A percentile compares a stretch with the other conserved stretches of the same genome.
These are phyloP conservation scores for Fusarium burgessii DNA, from an alignment of 2,329 filamentous ascomycete genomes.

Conservation along the genomic window DNA sequence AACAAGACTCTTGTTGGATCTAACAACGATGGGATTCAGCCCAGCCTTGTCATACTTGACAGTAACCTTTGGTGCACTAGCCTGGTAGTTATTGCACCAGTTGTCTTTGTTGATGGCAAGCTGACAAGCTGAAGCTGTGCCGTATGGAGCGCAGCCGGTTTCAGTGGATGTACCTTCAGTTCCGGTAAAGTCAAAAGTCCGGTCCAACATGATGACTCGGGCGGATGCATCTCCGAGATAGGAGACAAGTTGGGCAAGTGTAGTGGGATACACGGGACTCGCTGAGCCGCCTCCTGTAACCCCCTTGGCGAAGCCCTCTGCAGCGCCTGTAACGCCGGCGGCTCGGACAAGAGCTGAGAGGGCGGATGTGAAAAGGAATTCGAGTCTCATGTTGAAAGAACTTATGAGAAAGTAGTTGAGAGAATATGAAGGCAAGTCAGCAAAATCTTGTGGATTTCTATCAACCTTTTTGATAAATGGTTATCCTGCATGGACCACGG, in stretches of 20 bases:
- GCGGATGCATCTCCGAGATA: constrained; percentile 65
- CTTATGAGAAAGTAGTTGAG: too few species aligned
- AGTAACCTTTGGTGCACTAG: constrained; percentile 58
- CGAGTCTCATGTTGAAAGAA: background rate
- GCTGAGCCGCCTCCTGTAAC: constrained; percentile 73
- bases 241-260: constrained; percentile 68
- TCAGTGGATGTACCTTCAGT: constrained; percentile 65
- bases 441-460: too few species aligned
- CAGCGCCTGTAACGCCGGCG: background rate
- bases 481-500: too few species aligned
- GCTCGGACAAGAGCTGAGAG: background rate
- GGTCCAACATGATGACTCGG: constrained; percentile 69
- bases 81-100: constrained; percentile 71
- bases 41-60: constrained; percentile 65
- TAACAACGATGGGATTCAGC: constrained; percentile 62
- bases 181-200: constrained; percentile 67
- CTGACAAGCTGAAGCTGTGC: constrained; percentile 66
- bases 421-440: too few species aligned
- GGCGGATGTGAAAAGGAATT: background rate
- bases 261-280: constrained; percentile 64
- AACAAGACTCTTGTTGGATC: constrained; percentile 69
- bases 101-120: constrained; percentile 69
- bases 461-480: too few species aligned
- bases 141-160: constrained; percentile 70
- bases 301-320: constrained; percentile 60